Conservation (phyloP, 805 yeast genomes). For the Vanderwaltozyma polyspora region DNA sequence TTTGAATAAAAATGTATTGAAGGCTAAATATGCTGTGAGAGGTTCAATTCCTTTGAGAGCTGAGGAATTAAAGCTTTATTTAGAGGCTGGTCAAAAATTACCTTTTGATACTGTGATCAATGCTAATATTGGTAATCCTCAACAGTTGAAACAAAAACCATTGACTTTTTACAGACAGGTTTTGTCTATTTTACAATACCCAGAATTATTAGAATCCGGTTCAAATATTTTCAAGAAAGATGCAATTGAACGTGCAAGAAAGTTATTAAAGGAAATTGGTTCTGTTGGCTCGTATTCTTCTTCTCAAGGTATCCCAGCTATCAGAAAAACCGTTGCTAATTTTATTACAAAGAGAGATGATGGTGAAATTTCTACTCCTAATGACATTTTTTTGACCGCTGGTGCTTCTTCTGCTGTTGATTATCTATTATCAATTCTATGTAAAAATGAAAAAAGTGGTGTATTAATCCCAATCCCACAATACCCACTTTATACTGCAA, state of each 20-base stretch:
- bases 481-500: conserved; percentile 94
- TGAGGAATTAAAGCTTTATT: conserved; percentile 58
- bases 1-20: conserved; percentile 61
- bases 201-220: conserved; percentile 40
- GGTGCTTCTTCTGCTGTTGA: conserved; percentile 96
- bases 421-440: conserved; percentile 58
- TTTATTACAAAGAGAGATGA: conserved; percentile 76
- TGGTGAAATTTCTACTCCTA: conserved; percentile 53
- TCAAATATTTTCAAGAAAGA: conserved; percentile 42
- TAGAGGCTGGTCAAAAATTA: conserved; percentile 46
- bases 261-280: conserved; percentile 43
- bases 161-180: conserved; percentile 93
- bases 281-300: conserved; percentile 93
- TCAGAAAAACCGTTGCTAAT: conserved; percentile 69
- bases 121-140: conserved; percentile 97
- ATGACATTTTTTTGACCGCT: conserved; percentile 71
- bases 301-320: conserved; percentile 72
- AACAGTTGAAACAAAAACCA: conserved; percentile 89
- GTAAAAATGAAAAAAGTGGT: conserved; percentile 59
- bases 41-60: conserved; percentile 92
- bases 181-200: conserved; percentile 75
- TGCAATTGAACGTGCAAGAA: conserved; percentile 59
- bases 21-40: conserved; percentile 92
- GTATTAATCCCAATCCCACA: conserved; percentile 94
- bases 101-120: conserved; percentile 73